These are phyloP conservation scores for Mortierella sp. DNA, from an alignment of 371 early-diverging fungal species.

Conservation along the genomic window DNA sequence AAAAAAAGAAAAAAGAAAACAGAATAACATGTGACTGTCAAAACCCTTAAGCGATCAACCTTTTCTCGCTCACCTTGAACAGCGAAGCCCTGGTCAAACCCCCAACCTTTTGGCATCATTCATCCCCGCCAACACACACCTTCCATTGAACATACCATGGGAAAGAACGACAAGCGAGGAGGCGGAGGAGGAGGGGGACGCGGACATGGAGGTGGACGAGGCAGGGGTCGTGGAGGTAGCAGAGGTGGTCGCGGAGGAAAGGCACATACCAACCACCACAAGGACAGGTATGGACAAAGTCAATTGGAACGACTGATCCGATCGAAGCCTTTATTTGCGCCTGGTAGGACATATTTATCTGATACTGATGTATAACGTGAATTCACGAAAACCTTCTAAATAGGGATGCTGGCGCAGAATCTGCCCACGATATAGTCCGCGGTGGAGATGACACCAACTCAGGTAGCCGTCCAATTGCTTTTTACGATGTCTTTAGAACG, in stretches of 20 bases:
- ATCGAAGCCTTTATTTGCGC: background rate
- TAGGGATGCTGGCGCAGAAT: slow-evolving; percentile 53
- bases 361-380: background rate
- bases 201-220: slow-evolving; percentile 55
- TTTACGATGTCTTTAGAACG: background rate
- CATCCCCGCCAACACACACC: background rate
- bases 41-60: slow-evolving; percentile 14
- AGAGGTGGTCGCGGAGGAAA: slow-evolving; percentile 52
- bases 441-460: slow-evolving; percentile 18
- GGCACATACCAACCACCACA: slow-evolving; percentile 34
- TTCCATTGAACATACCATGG: slow-evolving; percentile 26
- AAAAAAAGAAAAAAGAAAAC: slow-evolving; percentile 29
- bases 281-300: slow-evolving; percentile 38
- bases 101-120: background rate
- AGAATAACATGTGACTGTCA: slow-evolving; percentile 29
- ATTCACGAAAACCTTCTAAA: background rate
- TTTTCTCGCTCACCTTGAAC: background rate
- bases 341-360: too few species aligned
- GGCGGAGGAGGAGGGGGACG: slow-evolving; percentile 40
- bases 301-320: background rate
- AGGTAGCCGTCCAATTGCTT: slow-evolving; percentile 19
- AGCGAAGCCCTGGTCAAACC: too few species aligned
- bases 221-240: slow-evolving; percentile 55
- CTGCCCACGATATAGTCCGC: slow-evolving; percentile 44
- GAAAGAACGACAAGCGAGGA: slow-evolving; percentile 52